Percentiles rank a stretch among this genome's conserved stretches.
phyloP scores from a whole-genome alignment of 2,329 filamentous ascomycete species.

The Bipolaris gigantea region DNA sequence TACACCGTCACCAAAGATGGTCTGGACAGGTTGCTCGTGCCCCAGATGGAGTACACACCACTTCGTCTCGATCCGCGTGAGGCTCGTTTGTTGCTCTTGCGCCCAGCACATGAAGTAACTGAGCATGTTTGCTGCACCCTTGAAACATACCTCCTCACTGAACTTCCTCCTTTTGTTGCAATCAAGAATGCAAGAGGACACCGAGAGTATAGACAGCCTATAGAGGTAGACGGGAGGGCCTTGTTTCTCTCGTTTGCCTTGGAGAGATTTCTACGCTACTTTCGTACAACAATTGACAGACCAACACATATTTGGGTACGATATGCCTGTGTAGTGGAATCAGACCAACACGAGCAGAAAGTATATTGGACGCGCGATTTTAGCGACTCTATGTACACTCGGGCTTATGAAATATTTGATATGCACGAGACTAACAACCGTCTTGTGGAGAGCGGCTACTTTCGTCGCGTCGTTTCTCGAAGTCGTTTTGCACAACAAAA shows the following conservation, averaged over 20 bases:
- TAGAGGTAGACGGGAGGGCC: not conserved
- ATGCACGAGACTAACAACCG: constrained; percentile 10
- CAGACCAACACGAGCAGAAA: not conserved
- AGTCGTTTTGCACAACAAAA: not conserved
- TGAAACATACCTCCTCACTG: not conserved
- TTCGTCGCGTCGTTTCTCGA: not conserved
- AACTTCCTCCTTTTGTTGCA: not conserved
- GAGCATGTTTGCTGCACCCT: constrained; percentile 1
- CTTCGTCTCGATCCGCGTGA: not conserved
- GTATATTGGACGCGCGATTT: constrained; percentile 10
- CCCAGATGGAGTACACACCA: not conserved
- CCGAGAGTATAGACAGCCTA: not conserved
- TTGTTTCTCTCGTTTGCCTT: not conserved
- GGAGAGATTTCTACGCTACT: not conserved
- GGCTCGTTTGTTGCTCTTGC: constrained; percentile 35
- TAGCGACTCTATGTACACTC: constrained; percentile 8
- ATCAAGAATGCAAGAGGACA: constrained; percentile 3
- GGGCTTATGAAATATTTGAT: constrained; percentile 5
- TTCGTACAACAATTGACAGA: not conserved
- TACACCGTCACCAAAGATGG: not conserved
- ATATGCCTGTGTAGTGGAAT: constrained; percentile 1
- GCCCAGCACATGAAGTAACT: not conserved
- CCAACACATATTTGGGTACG: not conserved
- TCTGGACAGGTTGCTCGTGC: not conserved
- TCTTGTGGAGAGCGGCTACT: constrained; percentile 7